Percentiles rank a stretch among this genome's conserved stretches.
Conservation (phyloP, 345 rosid genomes). For the Gossypium ekmanianum region DNA sequence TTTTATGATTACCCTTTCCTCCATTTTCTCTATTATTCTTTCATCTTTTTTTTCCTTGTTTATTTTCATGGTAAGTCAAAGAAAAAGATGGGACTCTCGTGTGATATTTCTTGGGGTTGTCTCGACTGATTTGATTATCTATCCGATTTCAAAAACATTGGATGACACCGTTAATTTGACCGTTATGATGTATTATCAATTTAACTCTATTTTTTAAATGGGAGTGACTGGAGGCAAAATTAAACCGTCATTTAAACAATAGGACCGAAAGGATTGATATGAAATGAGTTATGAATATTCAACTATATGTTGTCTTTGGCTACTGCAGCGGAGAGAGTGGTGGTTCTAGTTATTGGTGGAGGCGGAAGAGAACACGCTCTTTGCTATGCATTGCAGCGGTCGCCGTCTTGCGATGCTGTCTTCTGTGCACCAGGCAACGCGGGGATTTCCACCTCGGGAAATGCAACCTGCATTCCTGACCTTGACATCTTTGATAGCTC, state of each 20-base stretch:
- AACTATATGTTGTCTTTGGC: background rate
- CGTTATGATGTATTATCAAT: too few species aligned
- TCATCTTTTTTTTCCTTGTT: background rate
- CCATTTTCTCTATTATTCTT: background rate
- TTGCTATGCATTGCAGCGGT: conserved; percentile 72
- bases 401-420: conserved; percentile 66
- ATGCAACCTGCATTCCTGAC: conserved; percentile 75
- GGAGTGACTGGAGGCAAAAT: too few species aligned
- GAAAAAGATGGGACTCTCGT: too few species aligned
- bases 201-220: too few species aligned
- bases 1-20: background rate
- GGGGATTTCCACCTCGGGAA: conserved; percentile 74
- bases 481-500: conserved; percentile 53
- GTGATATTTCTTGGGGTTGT: too few species aligned
- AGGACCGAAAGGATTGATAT: too few species aligned
- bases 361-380: conserved; percentile 97
- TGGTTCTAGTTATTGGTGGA: conserved; percentile 84
- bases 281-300: background rate
- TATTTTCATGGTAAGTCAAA: background rate
- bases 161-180: too few species aligned
- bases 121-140: background rate
- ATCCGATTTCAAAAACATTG: background rate
- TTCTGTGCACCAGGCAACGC: conserved; percentile 94
- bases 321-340: conserved; percentile 52
- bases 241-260: too few species aligned